Percentiles rank a stretch among this genome's conserved stretches.
phyloP scores from a whole-genome alignment of 345 rosid species.

The Populus alba region DNA sequence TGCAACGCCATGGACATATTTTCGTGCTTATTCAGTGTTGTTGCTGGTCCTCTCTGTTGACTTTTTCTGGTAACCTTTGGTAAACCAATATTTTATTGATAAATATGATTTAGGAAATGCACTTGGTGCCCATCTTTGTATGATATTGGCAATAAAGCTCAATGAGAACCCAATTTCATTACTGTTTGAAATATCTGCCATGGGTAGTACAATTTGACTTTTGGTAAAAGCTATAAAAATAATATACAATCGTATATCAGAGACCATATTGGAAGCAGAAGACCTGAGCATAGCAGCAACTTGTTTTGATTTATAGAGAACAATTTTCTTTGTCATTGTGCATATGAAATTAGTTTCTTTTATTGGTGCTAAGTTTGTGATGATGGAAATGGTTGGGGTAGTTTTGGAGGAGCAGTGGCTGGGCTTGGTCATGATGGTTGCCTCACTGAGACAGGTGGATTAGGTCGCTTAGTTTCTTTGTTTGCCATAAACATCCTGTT shows the following conservation, averaged over 20 bases:
- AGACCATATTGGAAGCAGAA: not conserved
- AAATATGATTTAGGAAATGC: not conserved
- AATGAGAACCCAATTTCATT: not conserved
- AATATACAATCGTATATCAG: not conserved
- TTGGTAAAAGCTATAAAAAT: not conserved
- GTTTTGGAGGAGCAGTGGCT: not conserved
- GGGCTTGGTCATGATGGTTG: not conserved
- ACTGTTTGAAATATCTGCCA: not conserved
- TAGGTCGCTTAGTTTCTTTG: not conserved
- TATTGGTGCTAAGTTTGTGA: too few species aligned
- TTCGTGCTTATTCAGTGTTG: conserved; percentile 81
- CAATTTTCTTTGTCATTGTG: not conserved
- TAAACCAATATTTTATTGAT: conserved; percentile 12
- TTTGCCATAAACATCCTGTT: not conserved
- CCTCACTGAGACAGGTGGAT: not conserved
- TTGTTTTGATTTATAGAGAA: not conserved
- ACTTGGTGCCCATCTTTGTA: not conserved
- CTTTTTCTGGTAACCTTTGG: conserved; percentile 61
- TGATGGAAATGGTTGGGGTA: not conserved
- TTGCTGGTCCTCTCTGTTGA: conserved; percentile 71
- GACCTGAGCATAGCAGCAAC: not conserved
- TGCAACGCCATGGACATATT: conserved; percentile 79
- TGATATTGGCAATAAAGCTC: not conserved
- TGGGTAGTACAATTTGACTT: not conserved
- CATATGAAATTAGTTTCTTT: not conserved